Conservation (phyloP, 345 rosid genomes). For the Laguncularia racemosa region DNA sequence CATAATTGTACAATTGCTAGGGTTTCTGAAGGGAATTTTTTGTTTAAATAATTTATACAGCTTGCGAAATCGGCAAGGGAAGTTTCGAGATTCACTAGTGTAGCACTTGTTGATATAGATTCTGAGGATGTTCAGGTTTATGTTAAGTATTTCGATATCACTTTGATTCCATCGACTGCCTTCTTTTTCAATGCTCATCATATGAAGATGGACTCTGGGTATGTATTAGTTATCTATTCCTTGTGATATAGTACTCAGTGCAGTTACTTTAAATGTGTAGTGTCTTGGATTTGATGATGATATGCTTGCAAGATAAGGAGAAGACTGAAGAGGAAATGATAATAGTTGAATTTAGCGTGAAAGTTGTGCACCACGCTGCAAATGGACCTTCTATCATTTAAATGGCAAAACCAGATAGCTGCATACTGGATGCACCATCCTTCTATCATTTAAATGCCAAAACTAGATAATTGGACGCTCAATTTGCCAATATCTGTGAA, state of each 20-base stretch:
- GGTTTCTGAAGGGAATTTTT: background rate
- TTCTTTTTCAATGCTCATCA: constrained; percentile 97
- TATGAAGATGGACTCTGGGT: constrained; percentile 98
- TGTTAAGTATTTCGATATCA: constrained; percentile 74
- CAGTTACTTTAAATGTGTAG: too few species aligned
- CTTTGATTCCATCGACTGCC: constrained; percentile 59
- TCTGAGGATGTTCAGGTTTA: constrained; percentile 75
- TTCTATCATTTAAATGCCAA: too few species aligned
- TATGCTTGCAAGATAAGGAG: too few species aligned
- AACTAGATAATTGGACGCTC: too few species aligned
- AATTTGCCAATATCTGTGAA: too few species aligned
- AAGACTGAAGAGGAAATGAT: too few species aligned
- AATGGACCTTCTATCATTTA: too few species aligned
- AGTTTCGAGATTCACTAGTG: constrained; percentile 55
- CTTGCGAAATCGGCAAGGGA: constrained; percentile 67
- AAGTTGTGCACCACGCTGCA: too few species aligned
- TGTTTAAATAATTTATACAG: constrained; percentile 29
- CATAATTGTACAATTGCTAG: background rate
- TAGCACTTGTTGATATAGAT: constrained; percentile 67
- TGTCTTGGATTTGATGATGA: background rate
- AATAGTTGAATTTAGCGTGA: too few species aligned
- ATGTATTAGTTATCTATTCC: background rate
- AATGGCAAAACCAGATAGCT: too few species aligned
- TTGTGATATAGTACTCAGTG: too few species aligned
- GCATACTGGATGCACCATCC: too few species aligned